A percentile compares a stretch with the other conserved stretches of the same genome.
phyloP scores from a whole-genome alignment of 352 stramenopile species.

The Globisporangium spiculum region DNA sequence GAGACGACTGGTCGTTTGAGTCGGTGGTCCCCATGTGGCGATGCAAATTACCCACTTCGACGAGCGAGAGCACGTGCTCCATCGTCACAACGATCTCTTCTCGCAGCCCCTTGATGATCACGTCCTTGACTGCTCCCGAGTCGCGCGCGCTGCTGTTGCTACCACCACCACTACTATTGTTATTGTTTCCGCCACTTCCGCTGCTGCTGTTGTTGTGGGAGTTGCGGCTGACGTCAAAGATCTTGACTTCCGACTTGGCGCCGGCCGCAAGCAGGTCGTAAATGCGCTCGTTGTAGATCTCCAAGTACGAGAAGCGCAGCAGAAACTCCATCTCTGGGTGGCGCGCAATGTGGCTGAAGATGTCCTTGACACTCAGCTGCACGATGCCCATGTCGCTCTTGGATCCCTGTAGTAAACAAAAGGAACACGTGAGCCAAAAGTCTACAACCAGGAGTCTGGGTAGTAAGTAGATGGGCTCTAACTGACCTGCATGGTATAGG shows the following conservation, averaged over 20 bases:
- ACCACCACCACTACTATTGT: slow-evolving; percentile 4
- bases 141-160: slow-evolving; percentile 20
- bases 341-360: slow-evolving; percentile 79
- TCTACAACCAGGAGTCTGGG: too few relatives aligned
- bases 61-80: slow-evolving; percentile 82
- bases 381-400: slow-evolving; percentile 75
- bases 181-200: background rate
- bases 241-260: slow-evolving; percentile 67
- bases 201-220: slow-evolving; percentile 19
- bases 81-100: slow-evolving; percentile 78
- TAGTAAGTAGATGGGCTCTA: too few relatives aligned
- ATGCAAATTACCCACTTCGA: slow-evolving; percentile 77
- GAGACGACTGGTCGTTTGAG: slow-evolving; percentile 76
- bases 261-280: slow-evolving; percentile 92
- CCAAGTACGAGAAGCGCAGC: slow-evolving; percentile 92
- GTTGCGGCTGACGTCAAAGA: slow-evolving; percentile 63
- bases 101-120: slow-evolving; percentile 82
- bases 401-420: slow-evolving; percentile 21
- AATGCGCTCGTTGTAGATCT: slow-evolving; percentile 98
- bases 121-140: slow-evolving; percentile 57
- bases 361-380: slow-evolving; percentile 81
- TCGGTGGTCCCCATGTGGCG: slow-evolving; percentile 74
- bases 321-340: slow-evolving; percentile 62
- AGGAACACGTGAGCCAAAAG: background rate
- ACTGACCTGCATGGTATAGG: slow-evolving; percentile 57